A percentile compares a stretch with the other conserved stretches of the same genome.
These are phyloP conservation scores for Aspergillus ochraceoroseus DNA, from an alignment of 2,329 filamentous ascomycete species.

Conservation along the genomic window DNA sequence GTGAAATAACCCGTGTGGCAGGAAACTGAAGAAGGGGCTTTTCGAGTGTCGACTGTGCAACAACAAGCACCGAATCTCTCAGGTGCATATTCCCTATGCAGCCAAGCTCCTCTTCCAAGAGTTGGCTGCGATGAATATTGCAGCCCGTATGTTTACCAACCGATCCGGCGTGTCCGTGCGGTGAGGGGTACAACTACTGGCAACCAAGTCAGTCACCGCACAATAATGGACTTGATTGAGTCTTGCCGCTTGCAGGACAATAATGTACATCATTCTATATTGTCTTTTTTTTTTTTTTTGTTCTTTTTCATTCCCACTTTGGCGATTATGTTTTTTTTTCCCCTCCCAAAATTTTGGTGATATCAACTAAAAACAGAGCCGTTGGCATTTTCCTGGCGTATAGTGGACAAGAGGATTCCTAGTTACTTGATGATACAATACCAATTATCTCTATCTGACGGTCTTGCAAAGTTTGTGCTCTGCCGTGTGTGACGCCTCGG, in stretches of 20 bases:
- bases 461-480: too few species aligned
- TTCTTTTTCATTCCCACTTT: conserved; percentile 9
- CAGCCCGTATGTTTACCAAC: conserved; percentile 92
- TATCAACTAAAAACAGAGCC: conserved; percentile 19
- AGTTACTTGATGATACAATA: conserved; percentile 10
- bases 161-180: conserved; percentile 43
- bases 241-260: not conserved
- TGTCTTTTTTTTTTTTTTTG: conserved; percentile 8
- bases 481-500: not conserved
- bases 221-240: not conserved
- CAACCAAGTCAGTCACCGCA: too few species aligned
- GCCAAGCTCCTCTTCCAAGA: conserved; percentile 98
- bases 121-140: conserved; percentile 96
- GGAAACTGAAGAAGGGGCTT: conserved; percentile 87
- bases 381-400: conserved; percentile 28
- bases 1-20: conserved; percentile 35
- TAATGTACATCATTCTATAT: not conserved
- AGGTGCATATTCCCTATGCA: conserved; percentile 95
- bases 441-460: too few species aligned
- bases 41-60: conserved; percentile 97
- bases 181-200: conserved; percentile 29
- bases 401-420: conserved; percentile 19
- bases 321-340: conserved; percentile 12
- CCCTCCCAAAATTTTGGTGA: conserved; percentile 14
- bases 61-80: conserved; percentile 98